Evolutionary conservation across 768 basidiomycete species (phyloP).

Genomic region (Hygrophoropsis aurantiaca): DNA sequence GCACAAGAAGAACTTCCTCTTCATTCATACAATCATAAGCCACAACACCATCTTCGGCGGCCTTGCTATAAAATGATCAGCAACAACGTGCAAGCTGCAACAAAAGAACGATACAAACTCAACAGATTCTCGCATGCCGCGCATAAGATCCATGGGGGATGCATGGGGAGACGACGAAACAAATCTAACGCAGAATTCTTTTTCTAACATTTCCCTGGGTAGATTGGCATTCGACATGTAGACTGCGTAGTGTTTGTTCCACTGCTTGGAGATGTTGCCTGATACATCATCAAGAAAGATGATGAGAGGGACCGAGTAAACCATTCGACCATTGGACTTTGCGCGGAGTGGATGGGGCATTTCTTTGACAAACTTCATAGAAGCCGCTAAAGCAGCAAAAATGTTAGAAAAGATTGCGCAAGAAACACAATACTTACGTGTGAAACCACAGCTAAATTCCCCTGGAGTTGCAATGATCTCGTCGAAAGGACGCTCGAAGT

Average conservation of each 20-base stretch:
- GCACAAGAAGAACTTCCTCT: conserved; percentile 13
- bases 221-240: conserved; percentile 20
- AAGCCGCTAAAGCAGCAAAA: background rate
- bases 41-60: conserved; percentile 11
- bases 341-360: conserved; percentile 11
- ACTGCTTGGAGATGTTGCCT: conserved; percentile 25
- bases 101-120: conserved; percentile 8
- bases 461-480: background rate
- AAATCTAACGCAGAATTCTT: conserved; percentile 21
- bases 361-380: background rate
- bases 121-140: conserved; percentile 2
- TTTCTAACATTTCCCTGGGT: conserved; percentile 12
- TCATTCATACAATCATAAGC: conserved; percentile 28
- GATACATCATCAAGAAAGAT: conserved; percentile 27
- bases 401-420: background rate
- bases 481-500: background rate
- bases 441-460: background rate
- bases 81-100: no score
- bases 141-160: conserved; percentile 15
- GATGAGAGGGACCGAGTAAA: conserved; percentile 15
- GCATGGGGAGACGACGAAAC: conserved; percentile 20
- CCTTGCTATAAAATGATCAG: conserved; percentile 5
- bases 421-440: background rate
- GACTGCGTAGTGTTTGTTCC: conserved; percentile 24
- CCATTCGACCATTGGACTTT: conserved; percentile 6